Evolutionary conservation across 441 rosid species (phyloP).

Genomic region (Corymbia calophylla): DNA sequence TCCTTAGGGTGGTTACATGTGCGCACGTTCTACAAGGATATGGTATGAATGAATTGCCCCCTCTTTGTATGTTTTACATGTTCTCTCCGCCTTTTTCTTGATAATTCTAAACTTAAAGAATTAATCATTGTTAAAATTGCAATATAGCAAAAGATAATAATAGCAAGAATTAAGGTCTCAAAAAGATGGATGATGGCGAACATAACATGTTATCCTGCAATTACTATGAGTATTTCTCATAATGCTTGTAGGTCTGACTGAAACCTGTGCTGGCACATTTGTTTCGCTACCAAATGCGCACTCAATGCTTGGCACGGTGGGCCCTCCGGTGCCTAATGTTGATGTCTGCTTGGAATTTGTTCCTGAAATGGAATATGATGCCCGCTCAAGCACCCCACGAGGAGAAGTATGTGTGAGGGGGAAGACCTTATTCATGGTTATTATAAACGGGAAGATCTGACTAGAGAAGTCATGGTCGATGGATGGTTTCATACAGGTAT

Average conservation of each 20-base stretch:
- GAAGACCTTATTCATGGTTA: constrained; percentile 66
- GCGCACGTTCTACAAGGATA: constrained; percentile 97
- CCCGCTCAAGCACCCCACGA: constrained; percentile 62
- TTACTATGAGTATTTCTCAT: too few species aligned
- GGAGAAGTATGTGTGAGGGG: constrained; percentile 94
- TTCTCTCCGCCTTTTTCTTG: background rate
- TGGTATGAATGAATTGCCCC: constrained; percentile 31
- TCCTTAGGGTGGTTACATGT: constrained; percentile 89
- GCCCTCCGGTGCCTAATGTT: constrained; percentile 94
- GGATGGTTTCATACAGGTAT: constrained; percentile 96
- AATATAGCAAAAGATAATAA: background rate
- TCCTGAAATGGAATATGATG: constrained; percentile 92
- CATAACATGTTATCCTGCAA: background rate
- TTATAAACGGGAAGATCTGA: constrained; percentile 90
- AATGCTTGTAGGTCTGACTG: constrained; percentile 67
- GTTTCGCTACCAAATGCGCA: constrained; percentile 82
- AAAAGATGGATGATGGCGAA: background rate
- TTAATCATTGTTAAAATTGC: background rate
- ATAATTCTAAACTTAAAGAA: background rate
- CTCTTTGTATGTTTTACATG: background rate
- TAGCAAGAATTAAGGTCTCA: background rate
- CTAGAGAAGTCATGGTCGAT: constrained; percentile 74
- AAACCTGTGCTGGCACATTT: constrained; percentile 93
- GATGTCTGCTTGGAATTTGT: constrained; percentile 85
- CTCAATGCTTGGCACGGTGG: constrained; percentile 87